Base-by-base conservation (phyloP, 306 rosid species). In the Trifolium dubium region DNA sequence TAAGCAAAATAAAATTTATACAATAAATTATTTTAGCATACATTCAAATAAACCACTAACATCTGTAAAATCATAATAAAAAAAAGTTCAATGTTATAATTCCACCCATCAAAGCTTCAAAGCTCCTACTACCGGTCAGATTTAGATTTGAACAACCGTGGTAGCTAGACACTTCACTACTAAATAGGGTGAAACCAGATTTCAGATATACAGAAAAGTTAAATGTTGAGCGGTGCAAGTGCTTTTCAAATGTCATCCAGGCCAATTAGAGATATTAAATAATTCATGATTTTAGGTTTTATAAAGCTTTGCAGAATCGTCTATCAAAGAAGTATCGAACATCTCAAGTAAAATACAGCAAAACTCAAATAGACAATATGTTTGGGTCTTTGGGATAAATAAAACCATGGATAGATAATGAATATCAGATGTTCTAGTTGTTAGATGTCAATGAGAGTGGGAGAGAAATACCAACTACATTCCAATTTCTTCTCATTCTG, bases 391-490 rank as follows among this genome's bases (percentile, higher is more conserved):
- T 51, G 17, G 34, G 50, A 69, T 35, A 17, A 51, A 49, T 10
- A 17, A 51, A 69, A 32, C 47, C 28, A 0, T 56, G 37, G 14
- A 13, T 14, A 41, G 40, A 55, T 4, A 59, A 41, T 56, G 17
- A 30, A 59, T 59, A 44, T 35, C 69, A 44, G 17, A 32, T 31
- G 23, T 67, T 58, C 10, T 35, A 35, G 32, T 41, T 23, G 35
- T 41, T 64, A 43, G 30, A 64, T 64, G 72, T 65, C 40, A 5
- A 29, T 63, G 49, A 77, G 44, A 29, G 67, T 50, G 58, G 18
- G 5, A 61, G 59, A 40, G 31, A 51, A 64, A 37, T 55, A 7
- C 49, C 35, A 59, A 43, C 28, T 32, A 23, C 51, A 10, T 43
- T 53, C 41, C 29, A 31, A 34, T 30, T 64, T 64, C 77, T 69